Conservation (phyloP, 192 early-diverging fungal species). For the Coemansia aciculifera region DNA sequence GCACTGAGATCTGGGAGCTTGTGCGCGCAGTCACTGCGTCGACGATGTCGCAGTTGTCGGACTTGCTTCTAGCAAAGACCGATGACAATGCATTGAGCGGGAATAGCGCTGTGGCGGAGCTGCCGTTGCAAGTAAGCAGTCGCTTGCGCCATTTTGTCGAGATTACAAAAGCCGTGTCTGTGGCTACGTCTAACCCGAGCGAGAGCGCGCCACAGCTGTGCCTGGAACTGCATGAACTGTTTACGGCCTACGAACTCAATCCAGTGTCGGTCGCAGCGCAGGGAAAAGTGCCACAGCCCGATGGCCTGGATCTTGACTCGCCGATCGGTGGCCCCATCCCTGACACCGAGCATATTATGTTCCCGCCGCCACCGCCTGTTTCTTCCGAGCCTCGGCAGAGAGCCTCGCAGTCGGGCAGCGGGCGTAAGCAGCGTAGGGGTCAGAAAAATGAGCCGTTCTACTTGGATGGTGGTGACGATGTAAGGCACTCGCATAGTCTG, state of each 20-base stretch:
- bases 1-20: constrained; percentile 39
- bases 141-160: constrained; percentile 37
- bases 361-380: constrained; percentile 42
- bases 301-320: constrained; percentile 79
- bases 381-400: constrained; percentile 23
- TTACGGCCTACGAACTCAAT: constrained; percentile 82
- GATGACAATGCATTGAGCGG: constrained; percentile 31
- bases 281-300: constrained; percentile 83
- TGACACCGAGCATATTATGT: constrained; percentile 56
- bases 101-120: constrained; percentile 19
- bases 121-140: constrained; percentile 75
- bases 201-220: constrained; percentile 56
- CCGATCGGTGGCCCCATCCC: constrained; percentile 78
- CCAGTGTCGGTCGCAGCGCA: constrained; percentile 91
- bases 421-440: constrained; percentile 11
- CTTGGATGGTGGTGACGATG: constrained; percentile 35
- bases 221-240: constrained; percentile 63
- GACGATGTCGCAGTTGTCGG: constrained; percentile 26
- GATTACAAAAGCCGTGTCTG: constrained; percentile 31
- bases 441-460: constrained; percentile 67
- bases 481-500: constrained; percentile 23
- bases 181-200: constrained; percentile 36
- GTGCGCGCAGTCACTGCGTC: constrained; percentile 30
- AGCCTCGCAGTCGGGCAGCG: constrained; percentile 30
- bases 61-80: constrained; percentile 3